A percentile compares a stretch with the other conserved stretches of the same genome.
phyloP scores from a whole-genome alignment of 2,329 filamentous ascomycete species.

The Xylaria polymorpha region DNA sequence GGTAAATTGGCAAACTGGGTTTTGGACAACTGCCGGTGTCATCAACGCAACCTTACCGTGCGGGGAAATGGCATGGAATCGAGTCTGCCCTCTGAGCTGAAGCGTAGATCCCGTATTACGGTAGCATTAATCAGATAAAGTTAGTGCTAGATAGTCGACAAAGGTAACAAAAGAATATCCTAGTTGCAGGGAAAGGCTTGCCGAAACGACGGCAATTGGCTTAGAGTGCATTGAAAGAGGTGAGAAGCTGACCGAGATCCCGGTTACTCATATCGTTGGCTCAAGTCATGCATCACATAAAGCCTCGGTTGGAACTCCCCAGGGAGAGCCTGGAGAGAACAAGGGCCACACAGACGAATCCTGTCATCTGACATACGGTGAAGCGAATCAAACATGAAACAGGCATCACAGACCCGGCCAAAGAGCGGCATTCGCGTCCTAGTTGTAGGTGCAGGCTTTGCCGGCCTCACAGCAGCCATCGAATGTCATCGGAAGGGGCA shows the following conservation, averaged over 20 bases:
- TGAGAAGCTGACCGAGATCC: constrained; percentile 9
- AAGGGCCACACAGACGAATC: constrained; percentile 14
- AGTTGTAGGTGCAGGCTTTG: constrained; percentile 66
- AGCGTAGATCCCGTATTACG: constrained; percentile 19
- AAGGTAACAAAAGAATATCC: background rate
- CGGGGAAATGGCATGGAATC: constrained; percentile 32
- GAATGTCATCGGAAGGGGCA: constrained; percentile 69
- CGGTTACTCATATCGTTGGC: background rate
- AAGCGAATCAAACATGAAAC: constrained; percentile 38
- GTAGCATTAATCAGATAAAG: constrained; percentile 15
- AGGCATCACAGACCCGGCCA: constrained; percentile 39
- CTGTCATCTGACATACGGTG: background rate
- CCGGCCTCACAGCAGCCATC: constrained; percentile 68
- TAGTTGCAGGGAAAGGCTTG: constrained; percentile 9
- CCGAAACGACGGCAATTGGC: constrained; percentile 22
- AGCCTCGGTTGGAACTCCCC: background rate
- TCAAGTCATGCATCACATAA: background rate
- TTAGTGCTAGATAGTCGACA: background rate
- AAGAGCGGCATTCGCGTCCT: constrained; percentile 59
- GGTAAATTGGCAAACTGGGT: constrained; percentile 21
- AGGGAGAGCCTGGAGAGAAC: background rate
- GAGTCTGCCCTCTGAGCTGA: constrained; percentile 16
- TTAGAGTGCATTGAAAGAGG: background rate
- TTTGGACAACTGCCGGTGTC: constrained; percentile 28
- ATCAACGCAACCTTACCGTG: constrained; percentile 32